Percentiles rank a stretch among this genome's conserved stretches.
phyloP scores from a whole-genome alignment of 306 rosid genomes.

The Trifolium repens region DNA sequence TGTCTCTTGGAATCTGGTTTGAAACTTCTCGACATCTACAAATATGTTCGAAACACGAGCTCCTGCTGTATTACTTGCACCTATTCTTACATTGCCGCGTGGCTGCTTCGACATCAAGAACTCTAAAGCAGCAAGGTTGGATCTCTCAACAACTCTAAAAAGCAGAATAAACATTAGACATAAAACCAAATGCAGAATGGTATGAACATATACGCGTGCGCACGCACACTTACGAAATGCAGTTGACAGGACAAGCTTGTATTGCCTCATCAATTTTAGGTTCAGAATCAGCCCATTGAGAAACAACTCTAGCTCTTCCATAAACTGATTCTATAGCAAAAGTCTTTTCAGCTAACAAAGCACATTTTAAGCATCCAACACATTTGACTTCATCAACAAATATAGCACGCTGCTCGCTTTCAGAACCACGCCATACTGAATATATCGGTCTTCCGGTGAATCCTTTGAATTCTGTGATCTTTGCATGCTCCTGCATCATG shows the following conservation, averaged over 20 bases:
- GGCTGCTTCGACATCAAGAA: slow-evolving; percentile 97
- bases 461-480: slow-evolving; percentile 74
- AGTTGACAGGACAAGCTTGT: slow-evolving; percentile 86
- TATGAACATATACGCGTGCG: not conserved
- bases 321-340: slow-evolving; percentile 90
- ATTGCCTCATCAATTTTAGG: slow-evolving; percentile 73
- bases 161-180: slow-evolving; percentile 13
- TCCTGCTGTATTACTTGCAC: slow-evolving; percentile 68
- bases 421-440: slow-evolving; percentile 81
- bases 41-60: slow-evolving; percentile 79
- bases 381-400: slow-evolving; percentile 90
- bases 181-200: not conserved
- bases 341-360: slow-evolving; percentile 80
- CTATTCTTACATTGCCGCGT: slow-evolving; percentile 85
- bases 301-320: slow-evolving; percentile 94
- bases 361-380: slow-evolving; percentile 92
- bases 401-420: slow-evolving; percentile 76
- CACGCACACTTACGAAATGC: slow-evolving; percentile 77
- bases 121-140: slow-evolving; percentile 88
- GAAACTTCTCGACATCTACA: slow-evolving; percentile 80
- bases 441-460: slow-evolving; percentile 86
- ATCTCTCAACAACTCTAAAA: slow-evolving; percentile 73
- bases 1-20: slow-evolving; percentile 64
- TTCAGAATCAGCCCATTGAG: slow-evolving; percentile 94
- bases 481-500: slow-evolving; percentile 75